Conservation (phyloP, 2,329 filamentous ascomycete genomes). For the Colletotrichum sp. region DNA sequence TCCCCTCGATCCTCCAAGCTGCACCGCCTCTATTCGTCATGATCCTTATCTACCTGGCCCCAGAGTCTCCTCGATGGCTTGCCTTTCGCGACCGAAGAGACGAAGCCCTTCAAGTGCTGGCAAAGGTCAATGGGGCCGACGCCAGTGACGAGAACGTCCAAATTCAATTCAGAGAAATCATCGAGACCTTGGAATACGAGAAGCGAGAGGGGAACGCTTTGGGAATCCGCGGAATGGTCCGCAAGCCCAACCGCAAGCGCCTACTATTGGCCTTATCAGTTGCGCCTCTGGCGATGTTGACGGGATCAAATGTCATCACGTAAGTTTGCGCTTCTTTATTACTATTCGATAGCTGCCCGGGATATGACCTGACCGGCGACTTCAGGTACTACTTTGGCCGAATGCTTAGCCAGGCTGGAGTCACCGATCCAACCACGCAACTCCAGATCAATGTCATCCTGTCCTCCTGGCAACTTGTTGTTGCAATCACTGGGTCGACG, state of each 20-base stretch:
- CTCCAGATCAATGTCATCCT: slow-evolving; percentile 25
- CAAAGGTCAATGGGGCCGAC: not conserved
- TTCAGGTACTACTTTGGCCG: slow-evolving; percentile 1
- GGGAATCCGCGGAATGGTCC: not conserved
- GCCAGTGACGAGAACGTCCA: not conserved
- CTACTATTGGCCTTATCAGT: not conserved
- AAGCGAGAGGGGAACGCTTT: not conserved
- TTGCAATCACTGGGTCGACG: slow-evolving; percentile 8
- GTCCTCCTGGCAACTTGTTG: slow-evolving; percentile 24
- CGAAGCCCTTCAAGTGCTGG: slow-evolving; percentile 4
- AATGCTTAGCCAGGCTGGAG: slow-evolving; percentile 5
- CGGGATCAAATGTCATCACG: slow-evolving; percentile 16
- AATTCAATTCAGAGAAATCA: slow-evolving; percentile 3
- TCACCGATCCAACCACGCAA: slow-evolving; percentile 13
- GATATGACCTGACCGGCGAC: not conserved
- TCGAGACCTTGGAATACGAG: slow-evolving; percentile 4
- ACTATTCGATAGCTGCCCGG: rapidly evolving
- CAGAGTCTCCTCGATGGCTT: not conserved
- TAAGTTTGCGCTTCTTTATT: not conserved
- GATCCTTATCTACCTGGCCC: not conserved
- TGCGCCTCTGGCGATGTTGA: slow-evolving; percentile 10
- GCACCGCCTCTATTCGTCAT: slow-evolving; percentile 14
- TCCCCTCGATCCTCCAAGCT: slow-evolving; percentile 23
- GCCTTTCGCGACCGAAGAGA: slow-evolving; percentile 3
- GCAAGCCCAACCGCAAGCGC: not conserved